Conservation (phyloP, 306 rosid genomes). For the Erythrophleum fordii region DNA sequence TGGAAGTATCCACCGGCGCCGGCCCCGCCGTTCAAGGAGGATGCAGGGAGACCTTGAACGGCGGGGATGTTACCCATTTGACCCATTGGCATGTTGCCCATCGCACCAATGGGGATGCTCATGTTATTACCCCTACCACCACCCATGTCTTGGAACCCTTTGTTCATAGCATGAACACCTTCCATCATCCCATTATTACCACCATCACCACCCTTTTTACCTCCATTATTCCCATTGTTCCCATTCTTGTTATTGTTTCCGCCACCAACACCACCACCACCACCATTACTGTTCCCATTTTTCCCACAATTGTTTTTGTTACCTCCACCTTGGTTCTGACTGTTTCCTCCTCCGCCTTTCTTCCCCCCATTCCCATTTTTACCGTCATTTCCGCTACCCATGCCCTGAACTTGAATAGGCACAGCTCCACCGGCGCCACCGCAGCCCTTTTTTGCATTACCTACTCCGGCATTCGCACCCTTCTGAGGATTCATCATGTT, state of each 20-base stretch:
- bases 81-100: conserved; percentile 57
- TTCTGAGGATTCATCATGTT: conserved; percentile 53
- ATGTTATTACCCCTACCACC: conserved; percentile 52
- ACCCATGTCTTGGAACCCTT: conserved; percentile 47
- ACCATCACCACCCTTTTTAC: conserved; percentile 28
- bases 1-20: conserved; percentile 43
- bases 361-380: conserved; percentile 52
- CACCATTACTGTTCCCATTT: conserved; percentile 33
- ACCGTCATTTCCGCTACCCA: background rate
- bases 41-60: conserved; percentile 70
- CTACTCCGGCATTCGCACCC: conserved; percentile 42
- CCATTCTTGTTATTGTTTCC: conserved; percentile 26
- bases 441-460: conserved; percentile 1
- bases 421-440: conserved; percentile 37
- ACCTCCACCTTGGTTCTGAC: conserved; percentile 36
- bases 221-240: conserved; percentile 24
- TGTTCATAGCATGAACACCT: conserved; percentile 43
- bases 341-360: conserved; percentile 45
- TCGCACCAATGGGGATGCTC: conserved; percentile 50
- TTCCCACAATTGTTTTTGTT: conserved; percentile 47
- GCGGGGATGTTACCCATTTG: conserved; percentile 64
- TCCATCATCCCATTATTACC: conserved; percentile 44
- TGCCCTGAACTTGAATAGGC: conserved; percentile 29
- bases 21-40: conserved; percentile 41
- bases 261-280: conserved; percentile 16